Evolutionary conservation across 2,329 filamentous ascomycete genomes (phyloP).

Genomic region (Fusarium miscanthi): DNA sequence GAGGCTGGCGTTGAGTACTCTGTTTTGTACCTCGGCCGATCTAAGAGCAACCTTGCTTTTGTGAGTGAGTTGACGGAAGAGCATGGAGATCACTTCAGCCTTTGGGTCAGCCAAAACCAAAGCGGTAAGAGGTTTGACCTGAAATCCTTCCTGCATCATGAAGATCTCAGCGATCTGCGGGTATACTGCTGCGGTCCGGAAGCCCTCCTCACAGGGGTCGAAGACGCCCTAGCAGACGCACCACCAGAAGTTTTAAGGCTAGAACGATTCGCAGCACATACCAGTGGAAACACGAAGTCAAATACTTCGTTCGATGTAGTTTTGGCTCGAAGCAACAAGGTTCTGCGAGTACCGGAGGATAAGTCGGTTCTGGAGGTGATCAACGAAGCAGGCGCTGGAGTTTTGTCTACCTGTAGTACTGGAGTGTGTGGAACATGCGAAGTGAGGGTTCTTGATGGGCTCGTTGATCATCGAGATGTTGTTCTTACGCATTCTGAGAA

Average conservation of each 20-base stretch:
- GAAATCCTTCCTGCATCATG: neutral
- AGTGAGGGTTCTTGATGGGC: neutral
- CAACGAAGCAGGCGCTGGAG: neutral
- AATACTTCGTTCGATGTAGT: neutral
- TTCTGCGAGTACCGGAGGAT: neutral
- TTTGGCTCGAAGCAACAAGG: neutral
- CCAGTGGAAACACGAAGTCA: accelerated
- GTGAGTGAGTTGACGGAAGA: neutral
- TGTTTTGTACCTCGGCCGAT: neutral
- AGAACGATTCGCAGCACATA: neutral
- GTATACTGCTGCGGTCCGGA: neutral
- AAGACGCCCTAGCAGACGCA: neutral
- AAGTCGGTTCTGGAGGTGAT: neutral
- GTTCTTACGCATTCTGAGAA: neutral
- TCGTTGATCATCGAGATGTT: neutral
- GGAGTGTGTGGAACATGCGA: neutral
- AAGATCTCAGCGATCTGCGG: neutral
- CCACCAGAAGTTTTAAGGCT: neutral
- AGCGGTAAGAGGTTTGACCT: neutral
- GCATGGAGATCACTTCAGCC: neutral
- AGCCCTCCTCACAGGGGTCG: neutral
- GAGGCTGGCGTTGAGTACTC: neutral
- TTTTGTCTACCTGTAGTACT: neutral
- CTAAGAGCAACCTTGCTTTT: neutral
- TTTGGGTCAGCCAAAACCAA: neutral